phyloP scores from a whole-genome alignment of 2,329 filamentous ascomycete species.

The Tothia fuscella region DNA sequence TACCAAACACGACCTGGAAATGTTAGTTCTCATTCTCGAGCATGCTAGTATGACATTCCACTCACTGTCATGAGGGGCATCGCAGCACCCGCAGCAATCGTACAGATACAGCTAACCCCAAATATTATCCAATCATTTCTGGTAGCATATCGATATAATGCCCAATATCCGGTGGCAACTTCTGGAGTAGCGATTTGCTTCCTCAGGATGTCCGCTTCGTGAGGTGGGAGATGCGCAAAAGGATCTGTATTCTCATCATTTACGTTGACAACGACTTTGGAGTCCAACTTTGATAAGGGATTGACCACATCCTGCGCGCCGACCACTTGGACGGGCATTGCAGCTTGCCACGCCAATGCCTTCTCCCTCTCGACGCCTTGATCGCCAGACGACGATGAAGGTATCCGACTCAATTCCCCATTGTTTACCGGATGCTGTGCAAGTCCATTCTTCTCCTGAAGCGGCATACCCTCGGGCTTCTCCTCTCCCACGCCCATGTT shows the following conservation, averaged over 20 bases:
- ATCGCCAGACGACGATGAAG: no score
- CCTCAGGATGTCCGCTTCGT: slow-evolving; percentile 24
- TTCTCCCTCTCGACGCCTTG: no score
- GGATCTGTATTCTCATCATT: slow-evolving; percentile 18
- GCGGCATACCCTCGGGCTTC: no score
- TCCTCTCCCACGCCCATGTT: no score
- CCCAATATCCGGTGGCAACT: slow-evolving; percentile 29
- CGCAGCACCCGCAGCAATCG: slow-evolving; percentile 62
- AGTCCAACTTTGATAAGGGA: slow-evolving; percentile 9
- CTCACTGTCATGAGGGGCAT: slow-evolving; percentile 66
- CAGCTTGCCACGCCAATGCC: no score
- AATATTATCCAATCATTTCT: slow-evolving; percentile 54
- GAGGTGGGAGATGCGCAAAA: slow-evolving; percentile 25
- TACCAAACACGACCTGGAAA: slow-evolving; percentile 36
- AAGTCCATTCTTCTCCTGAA: no score
- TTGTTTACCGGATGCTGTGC: no score
- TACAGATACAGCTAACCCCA: slow-evolving; percentile 45
- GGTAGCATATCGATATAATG: slow-evolving; percentile 50
- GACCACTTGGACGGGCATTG: no score
- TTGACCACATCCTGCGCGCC: no score
- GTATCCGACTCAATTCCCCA: no score
- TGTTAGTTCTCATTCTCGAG: slow-evolving; percentile 62
- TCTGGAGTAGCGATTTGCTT: slow-evolving; percentile 31
- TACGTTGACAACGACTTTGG: slow-evolving; percentile 8
- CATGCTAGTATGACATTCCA: slow-evolving; percentile 2